Conservation (phyloP, 495 filamentous ascomycete genomes). For the Lindgomyces ingoldianus region DNA sequence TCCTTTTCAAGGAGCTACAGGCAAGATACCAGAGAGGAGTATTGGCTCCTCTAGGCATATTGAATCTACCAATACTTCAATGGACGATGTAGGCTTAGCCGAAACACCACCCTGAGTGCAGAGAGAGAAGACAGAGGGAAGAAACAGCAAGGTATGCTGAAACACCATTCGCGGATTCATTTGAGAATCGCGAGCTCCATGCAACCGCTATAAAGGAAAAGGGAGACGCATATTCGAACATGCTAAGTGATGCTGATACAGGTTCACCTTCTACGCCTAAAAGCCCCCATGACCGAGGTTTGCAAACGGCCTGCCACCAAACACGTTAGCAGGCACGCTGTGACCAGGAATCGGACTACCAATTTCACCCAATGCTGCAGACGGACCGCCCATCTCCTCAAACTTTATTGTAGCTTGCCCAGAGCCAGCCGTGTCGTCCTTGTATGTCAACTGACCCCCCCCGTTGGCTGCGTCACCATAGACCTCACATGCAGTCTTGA, state of each 20-base stretch:
- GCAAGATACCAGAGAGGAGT: not conserved
- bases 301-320: slow-evolving; percentile 36
- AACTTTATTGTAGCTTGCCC: slow-evolving; percentile 26
- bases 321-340: slow-evolving; percentile 38
- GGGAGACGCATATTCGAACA: not conserved
- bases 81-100: not conserved
- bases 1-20: not conserved
- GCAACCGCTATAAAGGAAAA: slow-evolving; percentile 8
- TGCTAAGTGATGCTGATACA: not conserved
- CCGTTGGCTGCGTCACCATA: slow-evolving; percentile 85
- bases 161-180: not conserved
- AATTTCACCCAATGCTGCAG: slow-evolving; percentile 44
- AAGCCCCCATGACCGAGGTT: slow-evolving; percentile 25
- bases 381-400: slow-evolving; percentile 19
- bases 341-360: slow-evolving; percentile 46
- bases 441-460: slow-evolving; percentile 70
- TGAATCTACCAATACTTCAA: not conserved
- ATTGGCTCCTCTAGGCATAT: not conserved
- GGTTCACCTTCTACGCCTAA: not conserved
- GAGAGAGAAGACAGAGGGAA: not conserved
- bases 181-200: not conserved
- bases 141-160: not conserved
- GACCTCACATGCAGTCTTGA: slow-evolving; percentile 89
- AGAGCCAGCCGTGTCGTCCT: slow-evolving; percentile 1
- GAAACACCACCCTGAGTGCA: not conserved